These are phyloP conservation scores for Ophiostoma montium DNA, from an alignment of 2,329 filamentous ascomycete species.

Conservation along the genomic window DNA sequence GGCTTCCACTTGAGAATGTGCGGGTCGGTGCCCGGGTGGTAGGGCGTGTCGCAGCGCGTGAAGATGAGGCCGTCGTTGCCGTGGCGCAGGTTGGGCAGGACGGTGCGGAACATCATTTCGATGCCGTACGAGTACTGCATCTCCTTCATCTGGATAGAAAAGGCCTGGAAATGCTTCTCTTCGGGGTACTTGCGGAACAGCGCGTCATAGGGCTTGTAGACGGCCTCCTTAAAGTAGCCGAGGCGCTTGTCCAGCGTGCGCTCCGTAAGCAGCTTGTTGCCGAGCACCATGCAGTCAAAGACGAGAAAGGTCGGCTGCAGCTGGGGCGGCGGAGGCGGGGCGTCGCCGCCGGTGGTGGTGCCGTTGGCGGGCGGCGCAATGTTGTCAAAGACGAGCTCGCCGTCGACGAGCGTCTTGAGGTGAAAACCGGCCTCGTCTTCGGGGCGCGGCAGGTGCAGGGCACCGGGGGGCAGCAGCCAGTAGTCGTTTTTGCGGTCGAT, in stretches of 20 bases:
- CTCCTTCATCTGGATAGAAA: slow-evolving; percentile 73
- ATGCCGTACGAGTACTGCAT: slow-evolving; percentile 84
- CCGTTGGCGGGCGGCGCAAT: slow-evolving; percentile 30
- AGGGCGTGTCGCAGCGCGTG: slow-evolving; percentile 78
- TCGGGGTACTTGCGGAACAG: slow-evolving; percentile 52
- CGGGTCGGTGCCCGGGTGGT: slow-evolving; percentile 79
- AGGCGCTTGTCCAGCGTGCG: slow-evolving; percentile 78
- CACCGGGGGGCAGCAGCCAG: slow-evolving; percentile 59
- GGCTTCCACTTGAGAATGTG: slow-evolving; percentile 99
- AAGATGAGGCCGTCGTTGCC: slow-evolving; percentile 97
- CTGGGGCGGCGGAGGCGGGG: slow-evolving; percentile 10
- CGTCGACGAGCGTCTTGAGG: slow-evolving; percentile 70
- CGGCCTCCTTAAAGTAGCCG: slow-evolving; percentile 66
- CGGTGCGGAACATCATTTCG: slow-evolving; percentile 79
- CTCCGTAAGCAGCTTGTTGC: slow-evolving; percentile 60
- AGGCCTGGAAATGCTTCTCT: slow-evolving; percentile 57
- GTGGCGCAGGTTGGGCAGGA: slow-evolving; percentile 72
- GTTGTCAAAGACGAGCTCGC: slow-evolving; percentile 83
- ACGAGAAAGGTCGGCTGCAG: slow-evolving; percentile 71
- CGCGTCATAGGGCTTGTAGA: slow-evolving; percentile 56
- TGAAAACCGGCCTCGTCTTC: slow-evolving; percentile 51
- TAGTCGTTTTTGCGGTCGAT: slow-evolving; percentile 98
- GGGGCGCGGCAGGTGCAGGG: slow-evolving; percentile 67
- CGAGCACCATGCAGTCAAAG: slow-evolving; percentile 81
- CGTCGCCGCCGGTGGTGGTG: slow-evolving; percentile 26